A percentile compares a stretch with the other conserved stretches of the same genome.
These are phyloP conservation scores for Pseudonitzschia multistriata DNA, from an alignment of 108 stramenopile species.

Conservation along the genomic window DNA sequence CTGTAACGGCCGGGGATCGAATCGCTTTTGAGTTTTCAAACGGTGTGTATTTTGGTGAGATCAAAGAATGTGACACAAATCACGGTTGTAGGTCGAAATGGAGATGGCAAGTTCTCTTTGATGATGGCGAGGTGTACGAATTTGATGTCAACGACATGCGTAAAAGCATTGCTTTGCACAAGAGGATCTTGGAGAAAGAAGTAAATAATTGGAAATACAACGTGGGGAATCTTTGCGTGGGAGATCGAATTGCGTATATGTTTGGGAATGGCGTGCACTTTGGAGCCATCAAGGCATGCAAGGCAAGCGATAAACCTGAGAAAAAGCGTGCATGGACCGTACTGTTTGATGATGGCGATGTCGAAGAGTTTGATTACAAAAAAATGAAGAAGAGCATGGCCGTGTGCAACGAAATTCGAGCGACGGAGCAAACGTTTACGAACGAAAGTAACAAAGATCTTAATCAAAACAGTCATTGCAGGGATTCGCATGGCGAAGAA, in stretches of 20 bases:
- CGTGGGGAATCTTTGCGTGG: not conserved
- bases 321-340: not conserved
- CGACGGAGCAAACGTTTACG: not conserved
- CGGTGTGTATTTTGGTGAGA: not conserved
- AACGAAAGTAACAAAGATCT: not conserved
- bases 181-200: not conserved
- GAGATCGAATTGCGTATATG: not conserved
- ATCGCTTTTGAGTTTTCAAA: conserved; percentile 7
- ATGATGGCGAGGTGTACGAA: not conserved
- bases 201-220: not conserved
- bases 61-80: not conserved
- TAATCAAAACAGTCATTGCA: too few relatives aligned
- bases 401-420: not conserved
- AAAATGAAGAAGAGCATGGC: conserved; percentile 1
- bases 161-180: not conserved
- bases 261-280: conserved; percentile 7
- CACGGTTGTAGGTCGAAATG: not conserved
- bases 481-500: not conserved
- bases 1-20: not conserved
- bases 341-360: not conserved
- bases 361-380: not conserved
- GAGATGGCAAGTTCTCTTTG: conserved; percentile 5
- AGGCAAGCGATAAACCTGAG: not conserved
- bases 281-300: not conserved
- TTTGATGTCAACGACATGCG: not conserved